Conservation (phyloP, 352 stramenopile genomes). For the Peronosclerospora sorghi region DNA sequence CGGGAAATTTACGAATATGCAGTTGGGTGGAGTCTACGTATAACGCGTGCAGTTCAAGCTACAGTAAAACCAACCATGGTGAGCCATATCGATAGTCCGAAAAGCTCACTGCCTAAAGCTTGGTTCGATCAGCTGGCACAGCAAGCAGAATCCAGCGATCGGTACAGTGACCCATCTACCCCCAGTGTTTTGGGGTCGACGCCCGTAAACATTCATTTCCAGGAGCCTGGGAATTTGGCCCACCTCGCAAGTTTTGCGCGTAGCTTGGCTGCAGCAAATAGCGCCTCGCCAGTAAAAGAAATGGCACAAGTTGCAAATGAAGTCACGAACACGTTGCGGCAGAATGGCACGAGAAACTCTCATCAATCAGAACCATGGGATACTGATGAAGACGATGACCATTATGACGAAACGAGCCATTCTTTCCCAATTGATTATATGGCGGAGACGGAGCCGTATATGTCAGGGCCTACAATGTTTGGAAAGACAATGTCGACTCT, state of each 20-base stretch:
- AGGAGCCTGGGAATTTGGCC: constrained; percentile 59
- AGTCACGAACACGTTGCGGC: constrained; percentile 58
- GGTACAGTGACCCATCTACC: constrained; percentile 29
- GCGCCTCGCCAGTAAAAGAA: constrained; percentile 9
- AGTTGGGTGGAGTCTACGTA: constrained; percentile 62
- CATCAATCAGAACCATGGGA: constrained; percentile 53
- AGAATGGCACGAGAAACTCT: constrained; percentile 17
- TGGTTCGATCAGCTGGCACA: constrained; percentile 71
- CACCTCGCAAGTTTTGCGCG: constrained; percentile 64
- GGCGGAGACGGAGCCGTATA: constrained; percentile 17
- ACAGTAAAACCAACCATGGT: constrained; percentile 69
- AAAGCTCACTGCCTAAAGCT: constrained; percentile 52
- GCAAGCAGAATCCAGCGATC: constrained; percentile 31
- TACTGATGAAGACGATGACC: constrained; percentile 51
- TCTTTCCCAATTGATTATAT: constrained; percentile 51
- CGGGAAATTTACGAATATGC: constrained; percentile 75
- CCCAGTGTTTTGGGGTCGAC: constrained; percentile 14
- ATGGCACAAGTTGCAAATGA: constrained; percentile 55
- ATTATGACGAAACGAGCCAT: constrained; percentile 46
- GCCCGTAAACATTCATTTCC: constrained; percentile 27
- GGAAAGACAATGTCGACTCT: constrained; percentile 13
- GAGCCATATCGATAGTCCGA: constrained; percentile 52
- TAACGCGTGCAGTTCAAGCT: constrained; percentile 64
- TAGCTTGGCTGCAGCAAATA: constrained; percentile 30
- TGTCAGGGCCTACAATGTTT: constrained; percentile 4